Evolutionary conservation across 208 protist genomes (phyloP).

Genomic region (Novymonas esmeraldas): DNA sequence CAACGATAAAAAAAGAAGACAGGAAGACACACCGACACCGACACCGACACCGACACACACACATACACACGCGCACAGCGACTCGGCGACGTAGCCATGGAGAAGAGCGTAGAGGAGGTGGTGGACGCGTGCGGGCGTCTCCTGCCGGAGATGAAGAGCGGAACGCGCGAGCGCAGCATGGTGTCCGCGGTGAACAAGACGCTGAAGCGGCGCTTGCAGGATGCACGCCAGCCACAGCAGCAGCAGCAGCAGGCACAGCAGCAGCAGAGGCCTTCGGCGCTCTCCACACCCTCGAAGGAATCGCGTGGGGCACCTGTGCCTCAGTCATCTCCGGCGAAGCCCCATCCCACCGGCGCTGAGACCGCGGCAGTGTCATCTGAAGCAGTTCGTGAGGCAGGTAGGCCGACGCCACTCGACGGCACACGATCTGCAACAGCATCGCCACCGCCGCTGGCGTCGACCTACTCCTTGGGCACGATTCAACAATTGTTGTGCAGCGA

Average conservation of each 20-base stretch:
- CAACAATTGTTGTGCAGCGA: slow-evolving; percentile 32
- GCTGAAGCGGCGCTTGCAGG: slow-evolving; percentile 32
- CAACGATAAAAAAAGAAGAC: too few relatives aligned
- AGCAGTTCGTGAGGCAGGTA: neutral
- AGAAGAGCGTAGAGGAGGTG: slow-evolving; percentile 44
- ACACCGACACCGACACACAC: too few relatives aligned
- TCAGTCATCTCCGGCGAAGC: neutral
- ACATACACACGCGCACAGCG: too few relatives aligned
- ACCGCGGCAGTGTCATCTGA: neutral
- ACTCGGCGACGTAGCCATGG: slow-evolving; percentile 36
- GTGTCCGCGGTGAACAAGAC: slow-evolving; percentile 33
- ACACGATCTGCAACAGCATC: neutral
- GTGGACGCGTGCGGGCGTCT: slow-evolving; percentile 38
- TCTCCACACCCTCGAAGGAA: slow-evolving; percentile 7
- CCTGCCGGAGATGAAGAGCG: slow-evolving; percentile 54
- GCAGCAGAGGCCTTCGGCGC: neutral
- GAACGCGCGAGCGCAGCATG: slow-evolving; percentile 41
- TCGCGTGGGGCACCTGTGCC: neutral
- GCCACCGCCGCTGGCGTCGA: neutral
- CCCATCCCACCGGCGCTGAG: neutral
- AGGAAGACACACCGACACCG: too few relatives aligned
- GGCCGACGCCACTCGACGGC: neutral
- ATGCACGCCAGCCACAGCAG: slow-evolving; percentile 11
- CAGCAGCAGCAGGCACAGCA: slow-evolving; percentile 3
- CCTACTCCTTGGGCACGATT: slow-evolving; percentile 1